These are phyloP conservation scores for Halophytophthora batemanensis DNA, from an alignment of 352 stramenopile genomes.

Conservation along the genomic window DNA sequence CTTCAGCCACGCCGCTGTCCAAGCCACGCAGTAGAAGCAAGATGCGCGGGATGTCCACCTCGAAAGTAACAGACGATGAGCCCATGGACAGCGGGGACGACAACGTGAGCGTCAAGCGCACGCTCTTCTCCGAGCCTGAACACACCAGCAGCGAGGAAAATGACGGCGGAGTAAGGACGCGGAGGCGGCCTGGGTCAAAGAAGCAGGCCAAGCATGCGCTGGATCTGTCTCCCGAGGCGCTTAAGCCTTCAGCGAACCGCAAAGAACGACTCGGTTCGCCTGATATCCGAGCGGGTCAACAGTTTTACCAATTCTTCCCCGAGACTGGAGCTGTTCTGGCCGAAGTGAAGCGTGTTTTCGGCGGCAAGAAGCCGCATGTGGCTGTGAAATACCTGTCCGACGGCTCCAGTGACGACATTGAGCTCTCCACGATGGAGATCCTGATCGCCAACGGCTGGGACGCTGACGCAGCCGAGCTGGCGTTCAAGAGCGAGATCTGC, in stretches of 20 bases:
- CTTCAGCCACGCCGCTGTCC: slow-evolving; percentile 37
- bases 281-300: slow-evolving; percentile 55
- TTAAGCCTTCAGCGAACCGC: slow-evolving; percentile 55
- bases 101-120: slow-evolving; percentile 48
- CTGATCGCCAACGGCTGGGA: slow-evolving; percentile 81
- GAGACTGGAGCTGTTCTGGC: slow-evolving; percentile 51
- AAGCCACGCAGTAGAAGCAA: slow-evolving; percentile 56
- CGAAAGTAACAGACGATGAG: slow-evolving; percentile 12
- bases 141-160: slow-evolving; percentile 61
- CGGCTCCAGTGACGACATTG: slow-evolving; percentile 48
- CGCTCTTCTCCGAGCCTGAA: slow-evolving; percentile 54
- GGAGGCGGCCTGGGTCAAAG: neutral
- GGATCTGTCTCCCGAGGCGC: slow-evolving; percentile 38
- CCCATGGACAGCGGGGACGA: slow-evolving; percentile 7
- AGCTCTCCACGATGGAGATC: slow-evolving; percentile 71
- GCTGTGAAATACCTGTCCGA: slow-evolving; percentile 63
- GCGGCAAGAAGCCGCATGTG: slow-evolving; percentile 78
- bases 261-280: slow-evolving; percentile 45
- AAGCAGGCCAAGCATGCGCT: slow-evolving; percentile 3
- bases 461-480: slow-evolving; percentile 57
- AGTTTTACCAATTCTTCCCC: slow-evolving; percentile 76
- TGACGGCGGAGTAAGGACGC: slow-evolving; percentile 19
- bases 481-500: slow-evolving; percentile 79
- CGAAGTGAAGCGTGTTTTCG: slow-evolving; percentile 71
- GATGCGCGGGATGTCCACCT: slow-evolving; percentile 15